Base-by-base conservation (phyloP, 176 grass and related monocot genomes). In the Phoenix roebelenii region DNA sequence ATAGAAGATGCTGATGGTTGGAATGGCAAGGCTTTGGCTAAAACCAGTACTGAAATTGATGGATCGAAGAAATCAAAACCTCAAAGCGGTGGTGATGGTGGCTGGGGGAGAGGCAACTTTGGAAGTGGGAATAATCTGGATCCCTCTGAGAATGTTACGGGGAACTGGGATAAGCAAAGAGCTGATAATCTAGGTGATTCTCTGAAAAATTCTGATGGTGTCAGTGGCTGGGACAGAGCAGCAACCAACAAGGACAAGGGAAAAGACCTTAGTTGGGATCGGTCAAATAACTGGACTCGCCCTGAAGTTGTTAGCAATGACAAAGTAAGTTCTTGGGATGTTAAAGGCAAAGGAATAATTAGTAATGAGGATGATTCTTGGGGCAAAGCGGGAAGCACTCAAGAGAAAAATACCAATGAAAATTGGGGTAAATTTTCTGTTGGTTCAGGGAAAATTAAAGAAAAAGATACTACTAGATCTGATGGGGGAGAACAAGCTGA, bases 301-400 rank as follows among this genome's bases (percentile, higher is more conserved):
- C 51, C 55, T 57, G 67, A 29, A 66, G 65, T 61, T 70, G 12
- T 22, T 65, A 25, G 5, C 22, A 58, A 59, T 60, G 51, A 18
- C 65, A 61, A 74, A 44, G 22, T 60, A 22, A 70, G 77, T 73
- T 70, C 69, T 70, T 86, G 78, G 83, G 83, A 74, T 25, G 72
- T 69, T 67, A 86, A 86, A 39, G 77, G 77, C 14, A 86, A 86
- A 60, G 71, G 55, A 62, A 57, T 70, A 32, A 56, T 50, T 61
- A 58, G 1, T 7, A 59, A 77, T 52, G 83, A 77, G 66, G 20
- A 61, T 22, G 66, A 74, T 71, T 52, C 19, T 66, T 86, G 83
- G 74, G 83, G 16, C 68, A 81, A 63, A 49, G 25, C 65, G 49
- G 26, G 74, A 32, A 22, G 68, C 65, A 51, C 55, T 55, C 44